phyloP scores from a whole-genome alignment of 2,329 filamentous ascomycete genomes.

The Didymella glomerata region DNA sequence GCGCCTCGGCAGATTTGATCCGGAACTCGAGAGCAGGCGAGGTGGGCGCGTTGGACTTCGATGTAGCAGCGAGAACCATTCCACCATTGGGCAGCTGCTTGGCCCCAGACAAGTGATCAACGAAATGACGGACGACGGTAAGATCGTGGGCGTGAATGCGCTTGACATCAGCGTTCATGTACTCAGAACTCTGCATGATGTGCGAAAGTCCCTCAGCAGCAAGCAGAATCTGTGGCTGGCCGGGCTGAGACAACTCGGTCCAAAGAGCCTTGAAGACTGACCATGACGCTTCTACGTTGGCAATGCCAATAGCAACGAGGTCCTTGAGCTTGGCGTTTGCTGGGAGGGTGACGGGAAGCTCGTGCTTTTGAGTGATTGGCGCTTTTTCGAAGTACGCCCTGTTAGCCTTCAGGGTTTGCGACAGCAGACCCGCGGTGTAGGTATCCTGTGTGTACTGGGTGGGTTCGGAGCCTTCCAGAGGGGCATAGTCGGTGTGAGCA shows the following conservation, averaged over 20 bases:
- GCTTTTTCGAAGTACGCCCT: conserved; percentile 66
- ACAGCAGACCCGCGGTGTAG: conserved; percentile 78
- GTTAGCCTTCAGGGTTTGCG: conserved; percentile 77
- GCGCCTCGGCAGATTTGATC: conserved; percentile 61
- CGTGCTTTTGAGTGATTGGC: conserved; percentile 61
- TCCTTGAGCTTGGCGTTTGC: conserved; percentile 69
- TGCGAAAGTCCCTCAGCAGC: conserved; percentile 81
- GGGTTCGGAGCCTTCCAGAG: conserved; percentile 65
- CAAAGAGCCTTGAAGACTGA: conserved; percentile 81
- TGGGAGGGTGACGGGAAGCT: conserved; percentile 67
- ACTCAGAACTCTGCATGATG: conserved; percentile 80
- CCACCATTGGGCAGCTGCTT: conserved; percentile 74
- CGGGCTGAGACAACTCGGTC: conserved; percentile 73
- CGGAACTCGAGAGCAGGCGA: conserved; percentile 74
- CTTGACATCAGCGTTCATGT: conserved; percentile 74
- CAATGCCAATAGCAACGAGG: conserved; percentile 72
- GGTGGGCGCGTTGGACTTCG: conserved; percentile 72
- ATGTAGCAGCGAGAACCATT: conserved; percentile 77
- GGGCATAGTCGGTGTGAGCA: conserved; percentile 81
- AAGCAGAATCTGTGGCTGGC: conserved; percentile 73
- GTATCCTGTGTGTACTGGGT: conserved; percentile 77
- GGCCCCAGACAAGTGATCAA: conserved; percentile 68
- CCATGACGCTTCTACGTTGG: conserved; percentile 81
- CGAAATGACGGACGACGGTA: conserved; percentile 75
- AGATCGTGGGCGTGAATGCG: conserved; percentile 88